Conservation (phyloP, 2,329 filamentous ascomycete genomes). For the Penicillium concentricum region DNA sequence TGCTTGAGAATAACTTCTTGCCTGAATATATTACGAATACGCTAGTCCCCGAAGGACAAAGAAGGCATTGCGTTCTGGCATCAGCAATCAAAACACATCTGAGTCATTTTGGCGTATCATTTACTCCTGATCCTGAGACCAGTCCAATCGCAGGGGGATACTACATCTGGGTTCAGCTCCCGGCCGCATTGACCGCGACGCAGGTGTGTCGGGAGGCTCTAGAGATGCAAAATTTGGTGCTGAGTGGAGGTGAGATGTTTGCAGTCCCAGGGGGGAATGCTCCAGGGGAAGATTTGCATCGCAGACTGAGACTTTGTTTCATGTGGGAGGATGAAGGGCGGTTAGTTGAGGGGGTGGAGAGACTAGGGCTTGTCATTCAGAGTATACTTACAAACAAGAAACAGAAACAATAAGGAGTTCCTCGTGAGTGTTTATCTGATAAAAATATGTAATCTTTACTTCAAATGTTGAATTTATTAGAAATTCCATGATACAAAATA, state of each 20-base stretch:
- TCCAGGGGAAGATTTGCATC: conserved; percentile 26
- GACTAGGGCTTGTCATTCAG: conserved; percentile 2
- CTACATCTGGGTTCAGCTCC: conserved; percentile 17
- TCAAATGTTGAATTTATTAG: not conserved
- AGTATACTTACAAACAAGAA: not conserved
- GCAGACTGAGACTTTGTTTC: conserved; percentile 16
- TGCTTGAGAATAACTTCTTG: conserved; percentile 51
- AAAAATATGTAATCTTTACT: not conserved
- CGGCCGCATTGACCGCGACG: conserved; percentile 1
- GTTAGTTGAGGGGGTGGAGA: conserved; percentile 12
- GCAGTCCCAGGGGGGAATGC: conserved; percentile 52
- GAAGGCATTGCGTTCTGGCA: conserved; percentile 3
- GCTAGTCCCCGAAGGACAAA: conserved; percentile 31
- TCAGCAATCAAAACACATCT: conserved; percentile 11
- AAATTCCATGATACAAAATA: not conserved
- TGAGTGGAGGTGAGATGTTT: conserved; percentile 28
- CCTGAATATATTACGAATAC: conserved; percentile 51
- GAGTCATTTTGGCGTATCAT: conserved; percentile 11
- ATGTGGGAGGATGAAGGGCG: conserved; percentile 17
- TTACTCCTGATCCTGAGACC: conserved; percentile 7
- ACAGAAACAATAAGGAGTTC: not conserved
- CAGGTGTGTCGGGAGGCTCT: conserved; percentile 8
- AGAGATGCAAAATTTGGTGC: conserved; percentile 4
- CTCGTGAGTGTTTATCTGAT: not conserved
- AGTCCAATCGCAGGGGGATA: conserved; percentile 11